Evolutionary conservation across 2,329 filamentous ascomycete species (phyloP).

Genomic region (Ophiostoma novo-ulmi): DNA sequence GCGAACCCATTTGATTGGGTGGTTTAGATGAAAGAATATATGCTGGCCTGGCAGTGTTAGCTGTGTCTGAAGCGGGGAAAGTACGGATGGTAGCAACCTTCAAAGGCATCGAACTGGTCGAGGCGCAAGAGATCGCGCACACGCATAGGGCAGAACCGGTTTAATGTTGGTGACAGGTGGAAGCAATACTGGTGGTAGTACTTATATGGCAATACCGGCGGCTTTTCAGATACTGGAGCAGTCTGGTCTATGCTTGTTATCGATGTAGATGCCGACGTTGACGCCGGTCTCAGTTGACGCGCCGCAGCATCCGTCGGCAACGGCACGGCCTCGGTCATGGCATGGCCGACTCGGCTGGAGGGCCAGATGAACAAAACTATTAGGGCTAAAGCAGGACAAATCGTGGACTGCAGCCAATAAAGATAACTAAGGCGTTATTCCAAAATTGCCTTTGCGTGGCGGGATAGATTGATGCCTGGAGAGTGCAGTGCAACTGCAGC

Average conservation of each 20-base stretch:
- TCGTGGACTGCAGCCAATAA: neutral
- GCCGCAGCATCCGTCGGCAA: conserved; percentile 23
- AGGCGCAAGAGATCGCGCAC: conserved; percentile 48
- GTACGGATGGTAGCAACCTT: conserved; percentile 40
- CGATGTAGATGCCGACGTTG: neutral
- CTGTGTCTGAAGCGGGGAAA: neutral
- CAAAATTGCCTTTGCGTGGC: neutral
- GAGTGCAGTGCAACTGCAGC: conserved; percentile 17
- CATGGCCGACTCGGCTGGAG: conserved; percentile 34
- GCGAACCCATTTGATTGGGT: conserved; percentile 71
- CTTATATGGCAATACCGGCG: neutral
- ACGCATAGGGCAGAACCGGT: conserved; percentile 54
- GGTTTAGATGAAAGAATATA: conserved; percentile 64
- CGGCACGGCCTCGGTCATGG: conserved; percentile 44
- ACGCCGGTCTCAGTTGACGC: neutral
- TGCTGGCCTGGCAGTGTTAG: conserved; percentile 41
- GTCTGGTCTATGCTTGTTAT: neutral
- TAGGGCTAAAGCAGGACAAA: too few species aligned
- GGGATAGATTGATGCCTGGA: neutral
- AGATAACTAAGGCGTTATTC: neutral
- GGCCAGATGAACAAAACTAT: neutral
- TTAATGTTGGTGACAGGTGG: conserved; percentile 55
- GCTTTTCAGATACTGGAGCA: neutral
- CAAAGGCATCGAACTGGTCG: conserved; percentile 45
- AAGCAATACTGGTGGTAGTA: conserved; percentile 60